Evolutionary conservation across 2,329 filamentous ascomycete species (phyloP), one percentile per base, ranked within the genome.

Genomic region (Calonectria pteridis): DNA sequence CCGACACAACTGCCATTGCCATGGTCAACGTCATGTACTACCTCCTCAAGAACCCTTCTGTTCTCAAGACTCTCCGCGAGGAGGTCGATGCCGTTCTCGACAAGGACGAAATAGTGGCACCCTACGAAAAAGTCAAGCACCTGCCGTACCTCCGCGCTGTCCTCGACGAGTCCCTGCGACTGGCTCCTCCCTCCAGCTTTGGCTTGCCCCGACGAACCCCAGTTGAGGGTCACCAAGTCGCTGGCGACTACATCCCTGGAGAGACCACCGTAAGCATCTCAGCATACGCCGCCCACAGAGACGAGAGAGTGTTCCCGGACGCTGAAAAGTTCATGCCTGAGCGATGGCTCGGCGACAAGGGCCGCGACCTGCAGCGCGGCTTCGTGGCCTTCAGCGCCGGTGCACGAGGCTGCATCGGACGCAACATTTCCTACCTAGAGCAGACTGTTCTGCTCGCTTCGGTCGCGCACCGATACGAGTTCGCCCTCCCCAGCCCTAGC

Each of bases 1-100:
- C 83, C 4, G 88, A 86, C 26, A 90, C 89, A 0, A 90, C 89
- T 0, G 80, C 81, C 16, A 83, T 84, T 79, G 84, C 89, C 20
- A 86, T 92, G 78, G 84, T 85, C 11, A 89, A 91, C 73, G 87
- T 87, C 49, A 84, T 91, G 80, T 89, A 87, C 78, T 85, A 87
- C 73, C 84, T 92, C 1, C 82, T 91, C 62, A 85, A 86, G 73
- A 82, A 88, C 74, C 88, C 88, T 0, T 50, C 74, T 1, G 77
- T 75, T 23, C 76, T 89, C 29, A 74, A 69, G 0, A 86, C 84
- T 35, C 84, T 89, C 1, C 84, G 85, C 2, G 81, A 84, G 9
- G 89, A 90, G 77, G 64, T 90, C 43, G 87, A 88, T 73, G 77
- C 83, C 3, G 85, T 86, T 16, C 78, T 89, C 1, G 84, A 86